Percentiles rank a stretch among this genome's conserved stretches.
Conservation (phyloP, 148 eudicot genomes). For the Pharnaceum exiguum region DNA sequence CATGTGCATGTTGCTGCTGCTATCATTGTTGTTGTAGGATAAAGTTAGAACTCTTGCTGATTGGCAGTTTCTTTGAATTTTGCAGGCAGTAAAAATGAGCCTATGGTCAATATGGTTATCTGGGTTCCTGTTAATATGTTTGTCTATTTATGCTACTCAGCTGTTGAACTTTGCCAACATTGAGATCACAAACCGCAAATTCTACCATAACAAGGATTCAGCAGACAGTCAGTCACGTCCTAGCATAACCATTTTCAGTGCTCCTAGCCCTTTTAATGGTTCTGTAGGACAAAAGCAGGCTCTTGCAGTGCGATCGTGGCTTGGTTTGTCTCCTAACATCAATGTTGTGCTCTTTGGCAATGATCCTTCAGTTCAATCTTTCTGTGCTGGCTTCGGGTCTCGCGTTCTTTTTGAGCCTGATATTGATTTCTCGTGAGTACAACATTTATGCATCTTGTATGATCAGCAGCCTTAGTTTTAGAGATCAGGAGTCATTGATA, state of each 20-base stretch:
- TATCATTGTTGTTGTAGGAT: too few relatives aligned
- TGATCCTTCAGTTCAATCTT: conserved; percentile 48
- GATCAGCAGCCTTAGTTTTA: too few relatives aligned
- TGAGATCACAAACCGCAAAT: conserved; percentile 29
- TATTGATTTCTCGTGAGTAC: conserved; percentile 79
- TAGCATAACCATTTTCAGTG: conserved; percentile 57
- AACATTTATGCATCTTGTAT: too few relatives aligned
- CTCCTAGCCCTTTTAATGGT: conserved; percentile 47
- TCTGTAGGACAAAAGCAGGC: conserved; percentile 45
- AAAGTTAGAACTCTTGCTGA: too few relatives aligned
- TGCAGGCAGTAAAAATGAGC: conserved; percentile 48
- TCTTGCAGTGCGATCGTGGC: conserved; percentile 88
- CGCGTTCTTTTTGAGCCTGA: conserved; percentile 63
- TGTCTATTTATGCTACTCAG: conserved; percentile 63
- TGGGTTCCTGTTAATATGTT: conserved; percentile 56
- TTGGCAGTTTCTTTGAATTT: conserved; percentile 7
- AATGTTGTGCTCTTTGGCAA: conserved; percentile 73
- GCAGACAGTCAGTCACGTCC: conserved; percentile 25
- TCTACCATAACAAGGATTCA: conserved; percentile 12
- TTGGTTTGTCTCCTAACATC: conserved; percentile 57
- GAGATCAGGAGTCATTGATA: too few relatives aligned
- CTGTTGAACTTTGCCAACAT: conserved; percentile 37
- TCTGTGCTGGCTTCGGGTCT: conserved; percentile 59
- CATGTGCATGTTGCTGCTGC: too few relatives aligned
- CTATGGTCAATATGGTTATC: conserved; percentile 70